These are phyloP conservation scores for Nicotiana obtusifolia DNA, from an alignment of 257 asterid genomes.

Conservation along the genomic window DNA sequence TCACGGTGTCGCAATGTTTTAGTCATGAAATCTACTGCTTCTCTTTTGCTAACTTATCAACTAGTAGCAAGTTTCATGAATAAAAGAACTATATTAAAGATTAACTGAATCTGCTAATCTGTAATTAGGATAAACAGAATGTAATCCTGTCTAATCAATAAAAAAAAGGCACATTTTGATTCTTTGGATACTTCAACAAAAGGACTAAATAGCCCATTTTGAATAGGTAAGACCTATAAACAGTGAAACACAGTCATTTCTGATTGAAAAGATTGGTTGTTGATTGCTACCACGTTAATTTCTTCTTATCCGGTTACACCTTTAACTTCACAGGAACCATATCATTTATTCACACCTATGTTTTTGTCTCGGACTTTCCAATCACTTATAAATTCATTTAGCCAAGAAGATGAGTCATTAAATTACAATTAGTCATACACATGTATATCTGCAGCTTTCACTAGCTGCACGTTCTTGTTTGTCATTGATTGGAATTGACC, in stretches of 20 bases:
- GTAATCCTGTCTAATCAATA: background rate
- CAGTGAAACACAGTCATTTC: slow-evolving; percentile 3
- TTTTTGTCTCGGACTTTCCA: background rate
- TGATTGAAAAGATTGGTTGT: background rate
- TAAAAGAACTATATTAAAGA: too few species aligned
- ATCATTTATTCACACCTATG: background rate
- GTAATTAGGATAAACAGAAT: background rate
- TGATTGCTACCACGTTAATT: background rate
- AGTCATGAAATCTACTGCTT: slow-evolving; percentile 4
- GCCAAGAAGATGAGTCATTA: background rate
- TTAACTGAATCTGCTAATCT: background rate
- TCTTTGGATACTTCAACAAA: background rate
- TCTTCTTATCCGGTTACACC: background rate
- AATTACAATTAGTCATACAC: background rate
- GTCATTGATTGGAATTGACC: background rate
- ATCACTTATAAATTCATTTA: background rate
- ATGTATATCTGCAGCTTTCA: background rate
- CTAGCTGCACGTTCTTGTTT: background rate
- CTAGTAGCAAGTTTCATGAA: too few species aligned
- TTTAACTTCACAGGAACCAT: slow-evolving; percentile 1
- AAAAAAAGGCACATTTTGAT: background rate
- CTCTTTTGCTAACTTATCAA: background rate
- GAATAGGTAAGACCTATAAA: background rate
- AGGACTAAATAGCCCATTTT: background rate
- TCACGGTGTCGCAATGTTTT: slow-evolving; percentile 10